These are phyloP conservation scores for Leccinum barrowsii DNA, from an alignment of 768 basidiomycete genomes.

Conservation along the genomic window DNA sequence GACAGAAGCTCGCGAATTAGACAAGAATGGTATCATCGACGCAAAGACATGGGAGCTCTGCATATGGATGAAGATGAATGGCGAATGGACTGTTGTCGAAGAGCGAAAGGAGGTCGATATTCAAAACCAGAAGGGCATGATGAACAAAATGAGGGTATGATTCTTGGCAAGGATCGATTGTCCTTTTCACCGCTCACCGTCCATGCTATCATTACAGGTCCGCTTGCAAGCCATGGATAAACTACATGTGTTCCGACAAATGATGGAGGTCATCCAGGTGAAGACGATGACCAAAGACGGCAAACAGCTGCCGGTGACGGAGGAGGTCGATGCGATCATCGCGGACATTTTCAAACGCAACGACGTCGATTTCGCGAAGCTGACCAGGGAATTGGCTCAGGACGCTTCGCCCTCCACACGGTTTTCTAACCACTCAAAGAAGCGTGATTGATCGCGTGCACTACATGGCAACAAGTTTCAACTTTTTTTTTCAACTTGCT, in stretches of 20 bases:
- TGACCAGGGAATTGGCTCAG: slow-evolving; percentile 22
- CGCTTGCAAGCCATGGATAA: slow-evolving; percentile 31
- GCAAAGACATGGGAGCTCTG: slow-evolving; percentile 29
- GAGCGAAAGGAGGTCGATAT: slow-evolving; percentile 23
- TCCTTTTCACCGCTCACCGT: neutral
- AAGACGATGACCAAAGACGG: slow-evolving; percentile 29
- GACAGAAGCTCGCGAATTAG: slow-evolving; percentile 22
- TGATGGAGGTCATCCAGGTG: slow-evolving; percentile 33
- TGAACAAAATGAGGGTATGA: slow-evolving; percentile 29
- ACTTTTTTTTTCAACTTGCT: neutral
- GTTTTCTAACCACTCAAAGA: slow-evolving; percentile 26
- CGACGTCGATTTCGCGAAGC: slow-evolving; percentile 29
- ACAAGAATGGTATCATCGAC: slow-evolving; percentile 18
- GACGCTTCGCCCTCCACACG: slow-evolving; percentile 20
- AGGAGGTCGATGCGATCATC: slow-evolving; percentile 30
- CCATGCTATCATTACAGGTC: slow-evolving; percentile 11
- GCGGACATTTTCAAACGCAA: slow-evolving; percentile 32
- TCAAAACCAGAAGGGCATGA: slow-evolving; percentile 23
- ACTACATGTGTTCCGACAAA: slow-evolving; percentile 27
- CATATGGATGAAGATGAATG: slow-evolving; percentile 32
- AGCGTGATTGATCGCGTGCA: slow-evolving; percentile 20
- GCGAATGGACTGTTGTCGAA: slow-evolving; percentile 28
- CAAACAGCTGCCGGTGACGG: slow-evolving; percentile 21
- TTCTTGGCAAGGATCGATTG: neutral
- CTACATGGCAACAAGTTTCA: neutral